phyloP scores from a whole-genome alignment of 495 filamentous ascomycete genomes.

The Margaritispora aquatica region DNA sequence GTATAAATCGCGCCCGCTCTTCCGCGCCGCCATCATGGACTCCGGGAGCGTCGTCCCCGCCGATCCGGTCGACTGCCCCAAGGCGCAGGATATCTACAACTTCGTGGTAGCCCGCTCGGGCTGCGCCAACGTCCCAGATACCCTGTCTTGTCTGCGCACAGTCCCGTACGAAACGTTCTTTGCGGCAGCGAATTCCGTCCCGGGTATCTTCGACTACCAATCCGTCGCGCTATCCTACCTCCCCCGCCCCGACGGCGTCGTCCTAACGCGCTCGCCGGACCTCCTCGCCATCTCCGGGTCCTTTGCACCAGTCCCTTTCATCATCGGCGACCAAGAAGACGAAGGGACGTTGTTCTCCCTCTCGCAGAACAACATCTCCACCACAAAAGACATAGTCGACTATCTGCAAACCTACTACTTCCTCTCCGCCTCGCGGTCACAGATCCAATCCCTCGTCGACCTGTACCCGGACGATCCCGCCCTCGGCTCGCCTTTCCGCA shows the following conservation, averaged over 20 bases:
- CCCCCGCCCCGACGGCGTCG: conserved; percentile 55
- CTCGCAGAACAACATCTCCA: conserved; percentile 58
- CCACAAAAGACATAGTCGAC: conserved; percentile 44
- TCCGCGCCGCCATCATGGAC: conserved; percentile 58
- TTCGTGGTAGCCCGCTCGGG: conserved; percentile 51
- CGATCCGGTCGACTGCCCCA: conserved; percentile 53
- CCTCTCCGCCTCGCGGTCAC: conserved; percentile 27
- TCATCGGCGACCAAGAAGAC: conserved; percentile 54
- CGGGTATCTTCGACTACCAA: conserved; percentile 54
- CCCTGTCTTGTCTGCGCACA: conserved; percentile 55
- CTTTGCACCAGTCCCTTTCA: conserved; percentile 49
- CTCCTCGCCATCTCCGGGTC: conserved; percentile 38
- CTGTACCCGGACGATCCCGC: conserved; percentile 37
- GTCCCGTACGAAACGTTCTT: conserved; percentile 55
- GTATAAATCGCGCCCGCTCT: conserved; percentile 63
- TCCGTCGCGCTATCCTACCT: conserved; percentile 59
- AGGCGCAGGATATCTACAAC: conserved; percentile 59
- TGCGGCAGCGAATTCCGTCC: conserved; percentile 59
- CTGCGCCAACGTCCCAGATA: conserved; percentile 47
- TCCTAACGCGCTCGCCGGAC: conserved; percentile 50
- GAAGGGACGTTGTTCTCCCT: conserved; percentile 56
- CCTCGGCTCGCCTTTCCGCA: conserved; percentile 56
- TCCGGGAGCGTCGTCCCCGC: conserved; percentile 59
- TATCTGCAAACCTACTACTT: conserved; percentile 52
- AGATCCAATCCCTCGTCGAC: conserved; percentile 36